Evolutionary conservation across 768 basidiomycete genomes (phyloP).

Genomic region (Saitozyma sp.): DNA sequence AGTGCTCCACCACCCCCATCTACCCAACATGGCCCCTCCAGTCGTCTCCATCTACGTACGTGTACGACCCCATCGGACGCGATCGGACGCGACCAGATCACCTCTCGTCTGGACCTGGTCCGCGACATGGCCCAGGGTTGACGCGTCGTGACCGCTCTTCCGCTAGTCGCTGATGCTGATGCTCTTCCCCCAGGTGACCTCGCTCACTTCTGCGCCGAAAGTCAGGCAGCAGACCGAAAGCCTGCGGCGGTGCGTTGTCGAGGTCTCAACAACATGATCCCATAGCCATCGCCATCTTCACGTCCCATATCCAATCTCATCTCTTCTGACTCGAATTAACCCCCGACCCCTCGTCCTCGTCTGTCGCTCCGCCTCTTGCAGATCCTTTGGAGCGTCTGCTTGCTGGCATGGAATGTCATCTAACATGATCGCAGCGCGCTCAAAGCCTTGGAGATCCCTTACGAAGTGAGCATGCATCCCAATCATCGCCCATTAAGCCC

Average conservation of each 20-base stretch:
- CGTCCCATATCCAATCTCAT: too few species aligned
- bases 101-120: background rate
- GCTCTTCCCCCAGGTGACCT: too few species aligned
- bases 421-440: conserved; percentile 22
- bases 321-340: background rate
- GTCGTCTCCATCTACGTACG: conserved; percentile 46
- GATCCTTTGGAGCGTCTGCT: background rate
- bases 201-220: conserved; percentile 39
- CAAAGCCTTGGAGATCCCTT: conserved; percentile 43
- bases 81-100: background rate
- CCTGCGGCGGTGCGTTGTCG: conserved; percentile 27
- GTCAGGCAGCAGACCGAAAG: conserved; percentile 42
- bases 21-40: conserved; percentile 38
- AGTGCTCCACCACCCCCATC: too few species aligned
- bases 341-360: background rate
- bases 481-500: background rate
- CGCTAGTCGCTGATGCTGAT: too few species aligned
- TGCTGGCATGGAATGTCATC: background rate
- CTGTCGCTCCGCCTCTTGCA: background rate
- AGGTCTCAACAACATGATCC: too few species aligned
- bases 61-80: background rate
- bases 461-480: conserved; percentile 23
- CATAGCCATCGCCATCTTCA: too few species aligned
- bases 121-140: conserved; percentile 12
- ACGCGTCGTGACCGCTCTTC: conserved; percentile 14